phyloP scores from a whole-genome alignment of 2,329 filamentous ascomycete genomes.

The Ascosphaera aggregata region DNA sequence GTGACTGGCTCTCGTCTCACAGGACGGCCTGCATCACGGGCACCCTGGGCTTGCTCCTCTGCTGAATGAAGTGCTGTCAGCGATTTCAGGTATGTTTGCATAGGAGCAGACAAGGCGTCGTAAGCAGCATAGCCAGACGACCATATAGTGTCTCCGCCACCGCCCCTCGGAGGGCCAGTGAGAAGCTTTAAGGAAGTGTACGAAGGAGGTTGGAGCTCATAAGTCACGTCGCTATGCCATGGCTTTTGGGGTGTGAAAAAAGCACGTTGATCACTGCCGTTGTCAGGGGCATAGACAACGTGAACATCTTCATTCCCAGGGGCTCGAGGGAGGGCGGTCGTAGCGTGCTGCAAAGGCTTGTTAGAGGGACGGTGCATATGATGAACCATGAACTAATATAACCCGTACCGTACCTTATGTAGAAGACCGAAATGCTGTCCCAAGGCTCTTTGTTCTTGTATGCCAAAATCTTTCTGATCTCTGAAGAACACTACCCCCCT shows the following conservation, averaged over 20 bases:
- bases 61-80: slow-evolving; percentile 32
- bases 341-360: slow-evolving; percentile 21
- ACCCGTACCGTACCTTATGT: slow-evolving; percentile 18
- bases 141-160: slow-evolving; percentile 34
- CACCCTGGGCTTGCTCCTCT: slow-evolving; percentile 28
- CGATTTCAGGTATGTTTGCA: slow-evolving; percentile 35
- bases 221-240: slow-evolving; percentile 33
- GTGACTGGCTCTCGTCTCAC: slow-evolving; percentile 29
- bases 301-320: slow-evolving; percentile 31
- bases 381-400: background rate
- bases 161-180: slow-evolving; percentile 28
- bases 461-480: slow-evolving; percentile 28
- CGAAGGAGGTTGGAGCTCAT: slow-evolving; percentile 32
- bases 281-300: slow-evolving; percentile 30
- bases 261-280: slow-evolving; percentile 28
- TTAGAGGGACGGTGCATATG: too few relatives aligned
- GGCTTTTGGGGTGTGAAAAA: slow-evolving; percentile 31
- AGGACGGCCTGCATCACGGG: slow-evolving; percentile 25
- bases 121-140: slow-evolving; percentile 35
- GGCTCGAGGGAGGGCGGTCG: slow-evolving; percentile 26
- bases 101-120: slow-evolving; percentile 28
- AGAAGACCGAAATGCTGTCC: slow-evolving; percentile 29
- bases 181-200: slow-evolving; percentile 33
- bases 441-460: slow-evolving; percentile 29
- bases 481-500: slow-evolving; percentile 36